Percentiles rank a stretch among this genome's conserved stretches.
phyloP scores from a whole-genome alignment of 2,329 filamentous ascomycete species.

The Aspergillus vadensis region DNA sequence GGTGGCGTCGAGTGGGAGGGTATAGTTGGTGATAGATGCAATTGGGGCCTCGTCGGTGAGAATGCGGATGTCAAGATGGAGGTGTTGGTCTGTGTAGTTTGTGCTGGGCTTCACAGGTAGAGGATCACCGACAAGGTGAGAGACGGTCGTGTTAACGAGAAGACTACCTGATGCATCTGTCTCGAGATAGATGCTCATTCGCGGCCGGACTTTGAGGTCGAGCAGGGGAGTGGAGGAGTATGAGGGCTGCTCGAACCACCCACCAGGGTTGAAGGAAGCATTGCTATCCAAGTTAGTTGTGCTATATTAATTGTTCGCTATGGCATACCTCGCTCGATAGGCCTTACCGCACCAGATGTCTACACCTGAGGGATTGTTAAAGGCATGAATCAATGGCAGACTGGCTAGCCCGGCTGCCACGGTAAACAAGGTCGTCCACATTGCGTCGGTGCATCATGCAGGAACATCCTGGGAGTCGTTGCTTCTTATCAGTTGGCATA shows the following conservation, averaged over 20 bases:
- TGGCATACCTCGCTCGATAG: not conserved
- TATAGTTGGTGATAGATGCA: not conserved
- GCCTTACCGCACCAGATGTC: constrained; percentile 8
- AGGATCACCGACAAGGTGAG: constrained; percentile 1
- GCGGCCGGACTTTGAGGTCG: constrained; percentile 1
- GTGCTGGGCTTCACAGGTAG: not conserved
- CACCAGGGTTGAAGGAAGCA: constrained; percentile 3
- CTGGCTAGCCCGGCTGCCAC: not conserved
- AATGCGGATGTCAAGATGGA: not conserved
- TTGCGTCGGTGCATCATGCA: not conserved
- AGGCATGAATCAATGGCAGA: not conserved
- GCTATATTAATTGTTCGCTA: not conserved
- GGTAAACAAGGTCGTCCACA: not conserved
- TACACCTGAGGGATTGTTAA: not conserved
- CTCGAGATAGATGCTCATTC: constrained; percentile 6
- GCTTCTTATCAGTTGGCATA: not conserved
- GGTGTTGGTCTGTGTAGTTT: not conserved
- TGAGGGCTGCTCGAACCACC: not conserved
- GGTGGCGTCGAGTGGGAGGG: not conserved
- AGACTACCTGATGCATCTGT: not conserved
- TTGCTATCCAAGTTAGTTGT: not conserved
- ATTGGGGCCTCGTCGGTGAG: not conserved
- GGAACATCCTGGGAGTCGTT: not conserved
- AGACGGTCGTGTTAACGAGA: not conserved
- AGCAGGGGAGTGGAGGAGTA: not conserved